A percentile compares a stretch with the other conserved stretches of the same genome.
Conservation (phyloP, 176 grass and related monocot genomes). For the Tillandsia fasciculata region DNA sequence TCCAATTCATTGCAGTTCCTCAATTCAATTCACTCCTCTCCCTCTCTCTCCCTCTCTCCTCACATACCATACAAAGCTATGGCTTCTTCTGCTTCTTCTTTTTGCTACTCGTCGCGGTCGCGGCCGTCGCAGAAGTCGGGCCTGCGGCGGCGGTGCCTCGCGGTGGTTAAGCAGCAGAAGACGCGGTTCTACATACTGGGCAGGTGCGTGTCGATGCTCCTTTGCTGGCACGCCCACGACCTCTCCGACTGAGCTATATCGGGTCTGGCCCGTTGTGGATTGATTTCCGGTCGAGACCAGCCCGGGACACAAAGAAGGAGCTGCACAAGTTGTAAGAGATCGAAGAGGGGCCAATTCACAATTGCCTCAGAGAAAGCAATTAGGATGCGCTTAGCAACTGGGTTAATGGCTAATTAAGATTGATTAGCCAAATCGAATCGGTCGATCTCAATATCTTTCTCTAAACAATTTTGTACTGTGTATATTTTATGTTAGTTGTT, state of each 20-base stretch:
- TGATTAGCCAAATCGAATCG: no score
- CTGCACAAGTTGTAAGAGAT: no score
- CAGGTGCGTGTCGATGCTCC: slow-evolving; percentile 69
- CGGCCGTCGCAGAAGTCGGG: slow-evolving; percentile 11
- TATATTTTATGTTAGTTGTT: no score
- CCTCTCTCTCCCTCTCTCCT: not conserved
- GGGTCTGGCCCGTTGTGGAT: no score
- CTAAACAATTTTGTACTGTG: no score
- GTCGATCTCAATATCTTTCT: no score
- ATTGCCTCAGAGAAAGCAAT: no score
- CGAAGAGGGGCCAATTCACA: no score
- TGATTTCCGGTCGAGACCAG: no score
- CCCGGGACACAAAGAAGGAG: no score
- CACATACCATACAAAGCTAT: not conserved
- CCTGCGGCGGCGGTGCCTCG: slow-evolving; percentile 33
- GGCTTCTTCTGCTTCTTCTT: not conserved
- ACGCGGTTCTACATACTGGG: slow-evolving; percentile 78
- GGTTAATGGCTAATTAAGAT: no score
- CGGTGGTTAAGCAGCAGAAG: slow-evolving; percentile 80
- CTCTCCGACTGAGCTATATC: slow-evolving; percentile 34
- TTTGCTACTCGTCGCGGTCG: not conserved
- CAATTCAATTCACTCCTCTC: not conserved
- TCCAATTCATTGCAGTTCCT: not conserved
- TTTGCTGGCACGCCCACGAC: slow-evolving; percentile 64
- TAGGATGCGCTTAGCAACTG: no score